Base-by-base conservation (phyloP, 2,329 filamentous ascomycete genomes). In the Clarireedia monteithiana region DNA sequence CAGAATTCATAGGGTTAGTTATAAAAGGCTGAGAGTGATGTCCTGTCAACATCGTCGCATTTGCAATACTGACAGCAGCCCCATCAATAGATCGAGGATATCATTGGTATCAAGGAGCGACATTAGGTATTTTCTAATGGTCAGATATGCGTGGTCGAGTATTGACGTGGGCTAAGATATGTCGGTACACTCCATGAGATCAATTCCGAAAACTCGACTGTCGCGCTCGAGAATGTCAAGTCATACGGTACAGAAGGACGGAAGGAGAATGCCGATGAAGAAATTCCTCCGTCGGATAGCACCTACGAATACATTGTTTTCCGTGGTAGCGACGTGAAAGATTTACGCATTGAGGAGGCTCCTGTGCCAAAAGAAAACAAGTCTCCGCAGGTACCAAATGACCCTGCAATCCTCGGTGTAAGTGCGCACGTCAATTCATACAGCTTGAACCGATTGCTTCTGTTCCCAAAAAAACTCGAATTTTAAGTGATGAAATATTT, bases 291-390 rank as follows among this genome's bases (percentile, higher is more conserved):
- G 3, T 92, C 89, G 36, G 86, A 94, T 60, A 89, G 89, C 70
- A 82, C 96, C 68, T 99, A 96, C 77, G 94, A 97, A 71, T 97
- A 96, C 76, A 97, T 99, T 69, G 91, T 99, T 62, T 99, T 99
- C 74, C 87, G 92, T 59, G 94, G 94, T 66, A 96, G 90, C 72
- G 94, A 99, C 77, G 94, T 99, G 69, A 99, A 99, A 75, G 94
- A 99, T 72, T 80, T 99, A 67, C 88, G 90, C 67, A 92, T 99
- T 68, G 91, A 96, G 68, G 88, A 96, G 66, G 82, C 85, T 47
- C 83, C 88, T 42, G 82, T 83, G 61, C 82, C 83, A 66, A 85
- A 89, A 71, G 84, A 91, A 69, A 85, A 85, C 62, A 84, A 86
- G 66, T 85, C 86, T 58, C 86, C 88, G 52, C 83, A 85, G 62